These are phyloP conservation scores for Amaranthus hypochondriacus DNA, from an alignment of 148 eudicot species.

Conservation along the genomic window DNA sequence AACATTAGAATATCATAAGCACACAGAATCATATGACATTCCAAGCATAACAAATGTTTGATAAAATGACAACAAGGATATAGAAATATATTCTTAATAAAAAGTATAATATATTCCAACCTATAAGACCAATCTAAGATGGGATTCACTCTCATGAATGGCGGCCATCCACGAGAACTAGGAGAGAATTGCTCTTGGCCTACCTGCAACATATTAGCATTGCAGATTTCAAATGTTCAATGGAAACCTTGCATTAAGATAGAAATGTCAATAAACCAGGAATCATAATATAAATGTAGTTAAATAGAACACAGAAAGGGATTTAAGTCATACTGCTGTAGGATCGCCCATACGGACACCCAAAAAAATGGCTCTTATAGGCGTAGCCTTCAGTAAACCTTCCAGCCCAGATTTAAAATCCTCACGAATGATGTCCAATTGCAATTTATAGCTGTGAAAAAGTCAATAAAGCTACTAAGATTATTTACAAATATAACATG, in stretches of 20 bases:
- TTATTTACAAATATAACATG: not conserved
- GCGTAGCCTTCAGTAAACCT: slow-evolving; percentile 65
- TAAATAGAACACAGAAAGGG: not conserved
- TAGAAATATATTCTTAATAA: not conserved
- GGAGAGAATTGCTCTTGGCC: slow-evolving; percentile 99
- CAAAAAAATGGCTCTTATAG: slow-evolving; percentile 86
- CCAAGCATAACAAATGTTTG: slow-evolving; percentile 5
- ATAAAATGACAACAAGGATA: not conserved
- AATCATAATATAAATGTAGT: not conserved
- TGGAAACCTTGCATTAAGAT: not conserved
- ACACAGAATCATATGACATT: not conserved
- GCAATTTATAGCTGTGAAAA: slow-evolving; percentile 61
- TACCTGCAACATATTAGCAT: slow-evolving; percentile 45
- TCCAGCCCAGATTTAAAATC: slow-evolving; percentile 97
- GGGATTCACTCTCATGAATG: slow-evolving; percentile 99
- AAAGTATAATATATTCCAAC: slow-evolving; percentile 31
- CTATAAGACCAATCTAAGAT: slow-evolving; percentile 99
- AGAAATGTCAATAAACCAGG: not conserved
- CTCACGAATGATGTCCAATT: slow-evolving; percentile 76
- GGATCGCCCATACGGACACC: slow-evolving; percentile 98
- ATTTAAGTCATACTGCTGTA: slow-evolving; percentile 56
- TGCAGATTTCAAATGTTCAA: not conserved
- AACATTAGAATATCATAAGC: slow-evolving; percentile 6
- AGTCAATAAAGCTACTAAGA: slow-evolving; percentile 3
- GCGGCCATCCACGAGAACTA: slow-evolving; percentile 97